These are phyloP conservation scores for Pichia norvegensis DNA, from an alignment of 1,139 yeast genomes.

Conservation along the genomic window DNA sequence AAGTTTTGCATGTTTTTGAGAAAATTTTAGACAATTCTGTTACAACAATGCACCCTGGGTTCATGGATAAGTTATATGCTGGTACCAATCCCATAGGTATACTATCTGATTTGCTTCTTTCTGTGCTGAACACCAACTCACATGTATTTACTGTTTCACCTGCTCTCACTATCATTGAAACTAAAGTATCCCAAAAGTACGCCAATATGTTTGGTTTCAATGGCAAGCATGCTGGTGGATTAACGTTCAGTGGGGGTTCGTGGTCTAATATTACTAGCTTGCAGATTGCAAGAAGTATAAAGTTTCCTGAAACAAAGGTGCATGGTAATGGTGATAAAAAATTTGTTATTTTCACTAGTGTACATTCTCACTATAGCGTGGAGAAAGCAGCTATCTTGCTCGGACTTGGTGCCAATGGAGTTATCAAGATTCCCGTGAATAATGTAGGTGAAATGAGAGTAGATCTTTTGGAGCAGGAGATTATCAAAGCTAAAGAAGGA, in stretches of 20 bases:
- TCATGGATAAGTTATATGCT: conserved; percentile 77
- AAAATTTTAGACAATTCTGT: conserved; percentile 60
- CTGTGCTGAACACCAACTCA: conserved; percentile 71
- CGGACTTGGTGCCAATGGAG: conserved; percentile 60
- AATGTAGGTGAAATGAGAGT: conserved; percentile 50
- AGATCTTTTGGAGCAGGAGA: conserved; percentile 38
- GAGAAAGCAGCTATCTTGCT: conserved; percentile 74
- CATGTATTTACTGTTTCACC: conserved; percentile 87
- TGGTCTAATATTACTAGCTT: conserved; percentile 78
- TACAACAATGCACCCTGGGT: conserved; percentile 84
- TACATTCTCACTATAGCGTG: conserved; percentile 74
- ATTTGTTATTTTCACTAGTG: conserved; percentile 66
- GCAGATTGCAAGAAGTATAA: conserved; percentile 65
- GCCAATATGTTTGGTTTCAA: conserved; percentile 59
- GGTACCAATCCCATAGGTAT: conserved; percentile 81
- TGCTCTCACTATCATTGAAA: conserved; percentile 68
- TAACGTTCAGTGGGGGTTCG: conserved; percentile 83
- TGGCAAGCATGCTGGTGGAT: conserved; percentile 59
- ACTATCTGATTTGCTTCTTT: conserved; percentile 60
- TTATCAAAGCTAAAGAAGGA: conserved; percentile 35
- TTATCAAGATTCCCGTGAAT: conserved; percentile 57
- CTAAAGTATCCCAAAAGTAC: conserved; percentile 57
- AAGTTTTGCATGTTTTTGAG: conserved; percentile 46
- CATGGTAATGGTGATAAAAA: conserved; percentile 47
- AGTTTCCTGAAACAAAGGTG: conserved; percentile 62